A percentile compares a stretch with the other conserved stretches of the same genome.
Evolutionary conservation across 2,329 filamentous ascomycete species (phyloP).

Genomic region (Hymenoscyphus repandus): DNA sequence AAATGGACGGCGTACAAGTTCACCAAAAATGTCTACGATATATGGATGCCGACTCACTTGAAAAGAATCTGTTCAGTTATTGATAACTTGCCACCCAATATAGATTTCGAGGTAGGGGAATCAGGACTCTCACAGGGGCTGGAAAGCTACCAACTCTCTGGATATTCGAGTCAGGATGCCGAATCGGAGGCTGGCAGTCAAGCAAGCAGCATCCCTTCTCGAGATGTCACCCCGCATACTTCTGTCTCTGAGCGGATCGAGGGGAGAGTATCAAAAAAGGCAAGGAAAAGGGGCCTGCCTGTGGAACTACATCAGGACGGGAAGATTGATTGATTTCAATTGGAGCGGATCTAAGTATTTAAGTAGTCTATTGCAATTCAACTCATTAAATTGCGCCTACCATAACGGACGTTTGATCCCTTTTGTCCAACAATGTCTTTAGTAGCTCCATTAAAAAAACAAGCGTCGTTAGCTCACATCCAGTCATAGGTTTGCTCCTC

Average conservation of each 20-base stretch:
- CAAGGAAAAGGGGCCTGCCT: slow-evolving; percentile 26
- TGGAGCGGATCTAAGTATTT: no score
- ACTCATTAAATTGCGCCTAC: no score
- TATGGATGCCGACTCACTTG: slow-evolving; percentile 29
- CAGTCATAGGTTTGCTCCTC: no score
- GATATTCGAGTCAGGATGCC: slow-evolving; percentile 7
- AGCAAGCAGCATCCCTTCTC: no score
- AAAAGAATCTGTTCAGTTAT: slow-evolving; percentile 25
- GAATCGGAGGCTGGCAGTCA: no score
- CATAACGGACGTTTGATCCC: no score
- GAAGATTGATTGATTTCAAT: no score
- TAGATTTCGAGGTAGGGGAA: slow-evolving; percentile 16
- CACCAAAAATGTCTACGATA: slow-evolving; percentile 29
- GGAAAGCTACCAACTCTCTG: slow-evolving; percentile 12
- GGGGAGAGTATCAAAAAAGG: slow-evolving; percentile 2
- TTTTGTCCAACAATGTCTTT: no score
- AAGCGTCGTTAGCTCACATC: no score
- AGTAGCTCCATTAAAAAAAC: no score
- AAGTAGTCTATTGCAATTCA: no score
- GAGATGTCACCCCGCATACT: background rate
- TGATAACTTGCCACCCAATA: slow-evolving; percentile 25
- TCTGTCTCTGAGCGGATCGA: slow-evolving; percentile 3
- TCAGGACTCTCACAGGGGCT: slow-evolving; percentile 14
- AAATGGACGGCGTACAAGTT: slow-evolving; percentile 24
- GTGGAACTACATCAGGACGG: slow-evolving; percentile 24